phyloP scores from a whole-genome alignment of 257 asterid species.

The Leptodermis oblonga region DNA sequence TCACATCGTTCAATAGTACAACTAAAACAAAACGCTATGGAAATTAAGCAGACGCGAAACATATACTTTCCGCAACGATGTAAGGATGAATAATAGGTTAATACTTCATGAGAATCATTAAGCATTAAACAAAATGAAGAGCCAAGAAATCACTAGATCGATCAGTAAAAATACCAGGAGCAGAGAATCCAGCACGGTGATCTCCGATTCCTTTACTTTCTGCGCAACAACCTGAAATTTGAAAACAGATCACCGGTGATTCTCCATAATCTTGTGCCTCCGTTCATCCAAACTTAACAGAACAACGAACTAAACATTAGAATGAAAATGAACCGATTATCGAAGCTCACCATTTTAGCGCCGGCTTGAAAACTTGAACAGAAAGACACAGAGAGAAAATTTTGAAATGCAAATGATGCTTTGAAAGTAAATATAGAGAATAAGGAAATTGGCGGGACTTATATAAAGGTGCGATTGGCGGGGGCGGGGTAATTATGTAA shows the following conservation, averaged over 20 bases:
- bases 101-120: not conserved
- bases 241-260: not conserved
- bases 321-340: not conserved
- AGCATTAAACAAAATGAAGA: not conserved
- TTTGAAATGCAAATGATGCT: constrained; percentile 5
- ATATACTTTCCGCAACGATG: not conserved
- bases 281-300: not conserved
- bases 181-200: constrained; percentile 96
- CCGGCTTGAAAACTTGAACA: constrained; percentile 18
- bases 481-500: too few relatives aligned
- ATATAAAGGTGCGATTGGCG: not conserved
- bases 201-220: constrained; percentile 78
- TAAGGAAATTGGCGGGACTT: constrained; percentile 14
- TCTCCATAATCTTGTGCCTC: constrained; percentile 8
- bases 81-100: not conserved
- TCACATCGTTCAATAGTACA: not conserved
- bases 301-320: not conserved
- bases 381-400: not conserved
- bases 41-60: not conserved
- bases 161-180: constrained; percentile 43
- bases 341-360: constrained; percentile 44
- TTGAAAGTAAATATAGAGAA: not conserved
- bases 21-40: not conserved
- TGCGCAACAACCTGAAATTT: constrained; percentile 76
- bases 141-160: not conserved